A percentile compares a stretch with the other conserved stretches of the same genome.
phyloP scores from a whole-genome alignment of 768 basidiomycete genomes.

The Macrocybe gigantea region DNA sequence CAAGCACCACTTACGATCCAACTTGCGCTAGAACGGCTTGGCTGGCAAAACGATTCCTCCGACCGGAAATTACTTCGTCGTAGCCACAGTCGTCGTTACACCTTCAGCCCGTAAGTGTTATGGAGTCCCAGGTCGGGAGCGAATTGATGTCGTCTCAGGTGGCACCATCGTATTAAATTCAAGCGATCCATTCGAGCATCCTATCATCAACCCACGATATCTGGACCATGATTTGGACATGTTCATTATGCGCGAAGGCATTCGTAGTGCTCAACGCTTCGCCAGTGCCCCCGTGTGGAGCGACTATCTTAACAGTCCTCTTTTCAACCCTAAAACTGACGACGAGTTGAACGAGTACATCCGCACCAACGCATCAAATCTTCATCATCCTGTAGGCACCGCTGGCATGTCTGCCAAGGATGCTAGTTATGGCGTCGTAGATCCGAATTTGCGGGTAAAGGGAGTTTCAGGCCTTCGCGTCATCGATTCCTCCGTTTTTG shows the following conservation, averaged over 20 bases:
- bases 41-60: constrained; percentile 19
- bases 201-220: constrained; percentile 41
- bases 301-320: constrained; percentile 12
- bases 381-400: constrained; percentile 15
- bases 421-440: constrained; percentile 17
- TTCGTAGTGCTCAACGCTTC: constrained; percentile 14
- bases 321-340: constrained; percentile 13
- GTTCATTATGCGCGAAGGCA: constrained; percentile 14
- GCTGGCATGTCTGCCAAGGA: constrained; percentile 16
- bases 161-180: constrained; percentile 28
- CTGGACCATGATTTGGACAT: constrained; percentile 18
- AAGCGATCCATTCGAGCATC: constrained; percentile 32
- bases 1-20: neutral
- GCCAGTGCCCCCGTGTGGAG: constrained; percentile 12
- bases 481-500: constrained; percentile 22
- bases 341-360: constrained; percentile 15
- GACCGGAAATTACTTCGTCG: constrained; percentile 11
- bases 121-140: neutral
- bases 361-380: constrained; percentile 4
- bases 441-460: constrained; percentile 22
- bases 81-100: constrained; percentile 4
- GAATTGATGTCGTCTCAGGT: constrained; percentile 14
- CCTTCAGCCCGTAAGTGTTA: neutral
- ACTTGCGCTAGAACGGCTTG: constrained; percentile 6
- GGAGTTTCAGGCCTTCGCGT: constrained; percentile 19